Evolutionary conservation across 768 basidiomycete genomes (phyloP).

Genomic region (Auriscalpium vulgare): DNA sequence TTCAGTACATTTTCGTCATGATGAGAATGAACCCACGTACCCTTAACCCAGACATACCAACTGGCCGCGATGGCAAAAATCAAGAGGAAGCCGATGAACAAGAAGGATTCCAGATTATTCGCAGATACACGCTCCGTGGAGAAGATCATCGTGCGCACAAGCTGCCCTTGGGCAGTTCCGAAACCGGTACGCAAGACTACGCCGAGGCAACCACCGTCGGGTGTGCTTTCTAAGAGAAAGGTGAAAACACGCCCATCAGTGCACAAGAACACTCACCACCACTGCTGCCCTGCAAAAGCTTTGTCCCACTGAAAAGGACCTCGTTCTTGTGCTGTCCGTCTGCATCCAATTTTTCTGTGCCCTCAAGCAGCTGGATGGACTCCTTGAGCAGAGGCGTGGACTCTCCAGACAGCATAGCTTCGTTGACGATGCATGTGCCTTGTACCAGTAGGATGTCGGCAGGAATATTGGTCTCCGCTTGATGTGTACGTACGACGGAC

Average conservation of each 20-base stretch:
- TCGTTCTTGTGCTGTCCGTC: slow-evolving; percentile 83
- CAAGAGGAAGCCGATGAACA: slow-evolving; percentile 96
- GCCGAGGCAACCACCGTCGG: slow-evolving; percentile 89
- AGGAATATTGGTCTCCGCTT: slow-evolving; percentile 81
- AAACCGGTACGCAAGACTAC: slow-evolving; percentile 93
- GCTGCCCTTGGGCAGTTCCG: slow-evolving; percentile 94
- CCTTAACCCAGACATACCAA: slow-evolving; percentile 98
- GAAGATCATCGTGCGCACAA: slow-evolving; percentile 98
- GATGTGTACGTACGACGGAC: slow-evolving; percentile 55
- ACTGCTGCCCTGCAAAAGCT: slow-evolving; percentile 78
- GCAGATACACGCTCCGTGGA: slow-evolving; percentile 95
- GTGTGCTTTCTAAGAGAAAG: slow-evolving; percentile 34
- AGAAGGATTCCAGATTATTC: slow-evolving; percentile 90
- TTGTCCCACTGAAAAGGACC: slow-evolving; percentile 94
- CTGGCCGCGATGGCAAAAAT: slow-evolving; percentile 97
- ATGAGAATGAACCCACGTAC: slow-evolving; percentile 28
- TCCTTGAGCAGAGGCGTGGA: slow-evolving; percentile 96
- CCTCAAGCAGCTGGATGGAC: slow-evolving; percentile 79
- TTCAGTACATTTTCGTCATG: background rate
- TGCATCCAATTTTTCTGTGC: slow-evolving; percentile 69
- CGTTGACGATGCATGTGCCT: slow-evolving; percentile 95
- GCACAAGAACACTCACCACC: slow-evolving; percentile 29
- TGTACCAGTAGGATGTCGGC: slow-evolving; percentile 90
- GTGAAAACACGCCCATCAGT: too few relatives aligned
- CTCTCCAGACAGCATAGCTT: slow-evolving; percentile 98